Evolutionary conservation across 1,139 yeast genomes (phyloP), one percentile per base, ranked within the genome.

Genomic region (Lipomyces yarrowii): DNA sequence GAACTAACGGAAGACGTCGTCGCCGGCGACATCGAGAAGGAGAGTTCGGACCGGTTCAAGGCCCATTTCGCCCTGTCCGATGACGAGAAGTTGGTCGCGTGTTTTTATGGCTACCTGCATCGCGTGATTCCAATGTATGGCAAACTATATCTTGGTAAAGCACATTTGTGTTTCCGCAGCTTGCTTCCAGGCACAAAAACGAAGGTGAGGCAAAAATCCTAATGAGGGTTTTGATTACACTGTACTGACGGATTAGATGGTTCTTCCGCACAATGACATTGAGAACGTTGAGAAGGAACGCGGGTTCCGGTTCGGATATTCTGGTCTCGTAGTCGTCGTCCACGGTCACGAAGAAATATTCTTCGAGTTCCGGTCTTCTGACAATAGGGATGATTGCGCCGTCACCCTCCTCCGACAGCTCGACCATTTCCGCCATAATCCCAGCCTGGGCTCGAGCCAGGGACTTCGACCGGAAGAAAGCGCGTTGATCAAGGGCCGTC

Each of bases 91-190:
- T 79, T 93, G 64, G 77, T 88, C 0, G 87, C 96, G 0, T 83
- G 91, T 0, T 93, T 90, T 74, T 88, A 85, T 73, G 84, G 90
- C 7, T 90, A 91, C 76, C 77, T 92, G 37, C 87, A 85, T 68
- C 84, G 89, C 70, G 84, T 89, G 1, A 77, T 90, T 21, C 97
- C 97, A 0, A 80, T 88, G 4, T 90, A 90, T 77, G 98, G 98
- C 2, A 90, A 90, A 74, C 74, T 93, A 2, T 91, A 91, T 73
- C 74, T 93, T 23, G 90, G 96, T 0, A 81, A 83, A 33, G 82
- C 81, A 51, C 86, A 83, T 68, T 75, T 93, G 21, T 92, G 97
- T 70, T 93, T 90, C 77, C 81, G 96, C 67, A 88, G 96, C 62
- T 80, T 91, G 58, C 75, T 91, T 5, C 96, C 96, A 0, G 96